Base-by-base conservation (phyloP, 306 rosid genomes). In the Quercus glauca region DNA sequence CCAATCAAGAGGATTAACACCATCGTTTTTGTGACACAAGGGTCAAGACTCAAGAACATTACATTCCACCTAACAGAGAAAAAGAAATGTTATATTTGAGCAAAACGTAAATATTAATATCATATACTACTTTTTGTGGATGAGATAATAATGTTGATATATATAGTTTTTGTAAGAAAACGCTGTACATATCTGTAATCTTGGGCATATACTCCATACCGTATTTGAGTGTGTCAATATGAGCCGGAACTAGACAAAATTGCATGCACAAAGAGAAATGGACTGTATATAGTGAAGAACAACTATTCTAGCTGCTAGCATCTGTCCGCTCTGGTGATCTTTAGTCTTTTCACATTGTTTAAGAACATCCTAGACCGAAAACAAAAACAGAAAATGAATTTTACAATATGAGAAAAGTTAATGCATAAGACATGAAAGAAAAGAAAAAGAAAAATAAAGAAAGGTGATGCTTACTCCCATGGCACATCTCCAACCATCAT, bases 401-500 rank as follows among this genome's bases (percentile, higher is more conserved):
- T 37, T 43, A 29, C 58, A 20, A 76, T 75, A 33, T 1, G 23
- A 35, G 49, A 14, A 72, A 61, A 26, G 29, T 78, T 49, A 76
- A 68, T 35, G 55, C 20, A 21, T 43, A 15, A 23, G 25, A 65
- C 14, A 63, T 9, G 1, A 80, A 78, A 76, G 25, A 51, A 2
- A 15, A 0, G 23, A n/a, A 58, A 29, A 45, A 9, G 2, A 59
- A 41, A 33, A 74, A 20, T 23, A 13, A 41, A 18, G 33, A 41
- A 13, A 29, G n/a, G 20, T 57, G 5, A 60, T 28, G 77, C 90
- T 87, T 87, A 87, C 91, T 82, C 91, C 87, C 91, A 87, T 5
- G 91, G 91, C 13, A 87, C 91, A 80, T 87, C 91, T 78, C 91
- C 91, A 78, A 87, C 91, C 91, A 87, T 82, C 87, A 85, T 85